Percentiles rank a stretch among this genome's conserved stretches.
phyloP scores from a whole-genome alignment of 805 yeast genomes.

The Candida boleticola region DNA sequence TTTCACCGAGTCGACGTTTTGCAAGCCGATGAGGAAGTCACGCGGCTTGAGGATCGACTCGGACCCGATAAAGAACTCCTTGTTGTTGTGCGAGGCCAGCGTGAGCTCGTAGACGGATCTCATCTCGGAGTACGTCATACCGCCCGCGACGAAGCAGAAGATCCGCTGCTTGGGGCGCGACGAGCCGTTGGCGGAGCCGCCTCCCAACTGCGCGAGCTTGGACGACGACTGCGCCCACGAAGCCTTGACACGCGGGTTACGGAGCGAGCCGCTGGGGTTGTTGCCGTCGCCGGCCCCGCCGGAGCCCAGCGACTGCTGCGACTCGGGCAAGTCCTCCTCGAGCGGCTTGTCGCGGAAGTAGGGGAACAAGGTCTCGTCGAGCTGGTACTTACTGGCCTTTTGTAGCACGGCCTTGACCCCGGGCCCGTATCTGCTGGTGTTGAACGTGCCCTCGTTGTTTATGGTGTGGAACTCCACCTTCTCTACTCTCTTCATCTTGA shows the following conservation, averaged over 20 bases:
- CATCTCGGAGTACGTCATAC: conserved; percentile 79
- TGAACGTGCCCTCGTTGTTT: conserved; percentile 50
- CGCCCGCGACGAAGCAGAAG: conserved; percentile 85
- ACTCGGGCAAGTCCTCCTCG: conserved; percentile 36
- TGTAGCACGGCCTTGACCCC: conserved; percentile 61
- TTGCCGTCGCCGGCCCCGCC: neutral
- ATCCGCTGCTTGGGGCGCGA: conserved; percentile 57
- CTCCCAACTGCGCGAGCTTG: conserved; percentile 7
- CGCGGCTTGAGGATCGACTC: conserved; percentile 67
- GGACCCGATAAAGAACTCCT: conserved; percentile 76
- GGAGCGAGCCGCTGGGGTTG: conserved; percentile 45
- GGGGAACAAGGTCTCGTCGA: conserved; percentile 65
- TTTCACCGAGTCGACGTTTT: conserved; percentile 36
- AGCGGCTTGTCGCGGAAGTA: conserved; percentile 74
- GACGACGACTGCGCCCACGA: conserved; percentile 61
- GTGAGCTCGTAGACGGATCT: conserved; percentile 74
- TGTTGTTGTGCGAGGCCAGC: conserved; percentile 47
- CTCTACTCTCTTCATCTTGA: conserved; percentile 42
- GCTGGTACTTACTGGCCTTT: conserved; percentile 46
- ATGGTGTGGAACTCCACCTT: conserved; percentile 58
- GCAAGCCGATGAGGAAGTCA: conserved; percentile 43
- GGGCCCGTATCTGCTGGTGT: conserved; percentile 72
- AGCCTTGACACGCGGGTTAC: conserved; percentile 72
- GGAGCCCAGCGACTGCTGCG: conserved; percentile 6
- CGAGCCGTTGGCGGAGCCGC: conserved; percentile 3